These are phyloP conservation scores for Coemansia sp. DNA, from an alignment of 192 early-diverging fungal species.

Conservation along the genomic window DNA sequence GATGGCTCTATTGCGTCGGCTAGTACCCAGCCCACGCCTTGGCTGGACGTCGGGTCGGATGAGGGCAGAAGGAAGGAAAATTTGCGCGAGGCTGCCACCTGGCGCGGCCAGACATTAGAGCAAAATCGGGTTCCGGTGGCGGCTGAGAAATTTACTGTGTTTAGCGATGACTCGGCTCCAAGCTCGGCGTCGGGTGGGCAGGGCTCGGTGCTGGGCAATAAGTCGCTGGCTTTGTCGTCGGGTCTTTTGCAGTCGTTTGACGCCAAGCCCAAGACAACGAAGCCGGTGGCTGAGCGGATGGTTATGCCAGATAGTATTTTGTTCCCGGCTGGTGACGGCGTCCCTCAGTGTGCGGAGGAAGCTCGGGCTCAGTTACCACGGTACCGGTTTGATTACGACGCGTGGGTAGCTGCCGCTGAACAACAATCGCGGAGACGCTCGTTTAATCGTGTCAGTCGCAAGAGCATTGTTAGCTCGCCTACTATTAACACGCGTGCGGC, in stretches of 20 bases:
- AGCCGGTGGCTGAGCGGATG: constrained; percentile 21
- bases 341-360: constrained; percentile 43
- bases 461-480: constrained; percentile 26
- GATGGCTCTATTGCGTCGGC: not conserved
- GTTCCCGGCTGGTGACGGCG: constrained; percentile 28
- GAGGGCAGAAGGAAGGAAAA: constrained; percentile 71
- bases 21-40: constrained; percentile 18
- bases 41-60: constrained; percentile 64
- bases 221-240: not conserved
- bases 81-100: constrained; percentile 56
- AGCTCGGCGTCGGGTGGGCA: not conserved
- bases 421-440: too few species aligned
- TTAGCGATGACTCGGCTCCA: constrained; percentile 12
- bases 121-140: constrained; percentile 31
- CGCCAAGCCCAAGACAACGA: not conserved
- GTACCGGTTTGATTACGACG: constrained; percentile 32
- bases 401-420: constrained; percentile 2
- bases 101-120: constrained; percentile 62
- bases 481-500: constrained; percentile 47
- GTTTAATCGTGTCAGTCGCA: constrained; percentile 8
- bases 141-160: constrained; percentile 39
- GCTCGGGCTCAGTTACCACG: constrained; percentile 24
- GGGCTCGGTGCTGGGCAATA: not conserved
- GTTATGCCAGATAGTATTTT: constrained; percentile 33
- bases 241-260: constrained; percentile 10